phyloP scores from a whole-genome alignment of 2,329 filamentous ascomycete genomes.

The Epicoccum sorghinum region DNA sequence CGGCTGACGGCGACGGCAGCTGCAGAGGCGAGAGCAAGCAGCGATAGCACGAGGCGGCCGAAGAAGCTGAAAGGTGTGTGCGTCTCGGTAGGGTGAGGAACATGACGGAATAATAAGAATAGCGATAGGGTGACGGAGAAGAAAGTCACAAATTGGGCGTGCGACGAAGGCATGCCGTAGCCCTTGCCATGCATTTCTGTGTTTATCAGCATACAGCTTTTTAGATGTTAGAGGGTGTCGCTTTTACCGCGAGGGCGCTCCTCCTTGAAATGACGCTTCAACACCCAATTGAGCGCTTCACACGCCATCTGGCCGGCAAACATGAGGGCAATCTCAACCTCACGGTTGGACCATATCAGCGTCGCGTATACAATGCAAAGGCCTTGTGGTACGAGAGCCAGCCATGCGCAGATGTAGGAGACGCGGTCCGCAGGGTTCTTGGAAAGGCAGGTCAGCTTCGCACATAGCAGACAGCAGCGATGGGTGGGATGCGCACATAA shows the following conservation, averaged over 20 bases:
- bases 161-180: constrained; percentile 96
- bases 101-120: constrained; percentile 82
- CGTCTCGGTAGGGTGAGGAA: constrained; percentile 53
- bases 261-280: constrained; percentile 92
- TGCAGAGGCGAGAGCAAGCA: constrained; percentile 49
- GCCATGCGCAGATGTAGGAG: constrained; percentile 89
- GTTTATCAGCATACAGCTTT: constrained; percentile 8
- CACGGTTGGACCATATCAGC: constrained; percentile 87
- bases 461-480: constrained; percentile 3
- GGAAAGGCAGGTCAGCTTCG: constrained; percentile 21
- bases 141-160: constrained; percentile 93
- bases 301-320: constrained; percentile 90
- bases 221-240: background rate
- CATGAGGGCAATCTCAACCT: constrained; percentile 87
- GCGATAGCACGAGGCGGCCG: constrained; percentile 64
- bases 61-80: constrained; percentile 63
- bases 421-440: constrained; percentile 85
- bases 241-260: constrained; percentile 76
- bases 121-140: constrained; percentile 84
- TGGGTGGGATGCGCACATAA: constrained; percentile 68
- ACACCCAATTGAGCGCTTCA: constrained; percentile 85
- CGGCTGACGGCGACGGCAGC: constrained; percentile 74
- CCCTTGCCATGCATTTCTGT: constrained; percentile 80
- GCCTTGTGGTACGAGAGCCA: constrained; percentile 90
- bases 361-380: constrained; percentile 90